A percentile compares a stretch with the other conserved stretches of the same genome.
Evolutionary conservation across 2,329 filamentous ascomycete species (phyloP).

Genomic region (Sclerotinia subarctica): DNA sequence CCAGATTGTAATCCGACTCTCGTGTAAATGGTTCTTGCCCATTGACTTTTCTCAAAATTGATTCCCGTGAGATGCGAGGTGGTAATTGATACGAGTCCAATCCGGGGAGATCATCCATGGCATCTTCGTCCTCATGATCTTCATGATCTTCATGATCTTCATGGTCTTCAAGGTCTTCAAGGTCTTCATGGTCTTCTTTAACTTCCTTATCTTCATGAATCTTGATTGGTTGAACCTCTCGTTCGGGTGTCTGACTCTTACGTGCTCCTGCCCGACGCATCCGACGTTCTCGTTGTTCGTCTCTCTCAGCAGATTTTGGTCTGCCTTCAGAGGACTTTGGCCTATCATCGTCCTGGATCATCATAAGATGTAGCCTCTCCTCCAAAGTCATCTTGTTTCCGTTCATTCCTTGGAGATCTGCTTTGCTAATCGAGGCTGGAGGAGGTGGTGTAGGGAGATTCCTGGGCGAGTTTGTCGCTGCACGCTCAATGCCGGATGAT

Average conservation of each 20-base stretch:
- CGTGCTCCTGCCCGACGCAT: conserved; percentile 60
- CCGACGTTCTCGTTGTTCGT: conserved; percentile 61
- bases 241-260: conserved; percentile 39
- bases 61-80: conserved; percentile 85
- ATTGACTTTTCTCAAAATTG: conserved; percentile 85
- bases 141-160: conserved; percentile 48
- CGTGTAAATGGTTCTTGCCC: conserved; percentile 52
- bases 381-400: conserved; percentile 78
- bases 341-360: conserved; percentile 66
- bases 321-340: conserved; percentile 43
- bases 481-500: conserved; percentile 66
- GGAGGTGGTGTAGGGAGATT: conserved; percentile 69
- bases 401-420: conserved; percentile 73
- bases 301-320: conserved; percentile 28
- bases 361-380: conserved; percentile 83
- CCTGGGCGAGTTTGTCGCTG: conserved; percentile 58
- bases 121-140: conserved; percentile 56
- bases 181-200: conserved; percentile 38
- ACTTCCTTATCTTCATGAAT: conserved; percentile 57
- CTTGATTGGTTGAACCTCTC: conserved; percentile 34
- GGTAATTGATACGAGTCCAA: conserved; percentile 63
- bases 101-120: conserved; percentile 57
- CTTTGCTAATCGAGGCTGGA: conserved; percentile 65
- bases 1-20: conserved; percentile 62
- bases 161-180: too few relatives aligned